phyloP scores from a whole-genome alignment of 176 grass and related monocot species.

The Zizania latifolia region DNA sequence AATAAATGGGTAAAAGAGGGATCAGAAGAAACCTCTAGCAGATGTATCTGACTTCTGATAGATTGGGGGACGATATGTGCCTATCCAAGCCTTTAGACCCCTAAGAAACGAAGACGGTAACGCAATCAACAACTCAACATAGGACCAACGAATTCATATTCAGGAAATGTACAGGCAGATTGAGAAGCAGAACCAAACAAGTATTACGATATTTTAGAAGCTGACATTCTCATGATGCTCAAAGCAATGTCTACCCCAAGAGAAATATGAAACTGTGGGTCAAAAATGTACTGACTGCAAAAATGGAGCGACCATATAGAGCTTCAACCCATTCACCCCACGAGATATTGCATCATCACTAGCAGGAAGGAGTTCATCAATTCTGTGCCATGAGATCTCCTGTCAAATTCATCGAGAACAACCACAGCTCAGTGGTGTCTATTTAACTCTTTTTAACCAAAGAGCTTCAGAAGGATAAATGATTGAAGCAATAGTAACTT shows the following conservation, averaged over 20 bases:
- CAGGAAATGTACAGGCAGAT: neutral
- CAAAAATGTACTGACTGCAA: slow-evolving; percentile 56
- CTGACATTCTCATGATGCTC: neutral
- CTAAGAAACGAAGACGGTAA: slow-evolving; percentile 16
- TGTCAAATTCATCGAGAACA: slow-evolving; percentile 30
- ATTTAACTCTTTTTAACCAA: slow-evolving; percentile 9
- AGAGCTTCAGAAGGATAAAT: neutral
- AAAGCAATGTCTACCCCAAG: neutral
- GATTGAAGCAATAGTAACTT: neutral
- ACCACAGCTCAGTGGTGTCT: neutral
- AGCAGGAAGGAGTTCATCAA: slow-evolving; percentile 90
- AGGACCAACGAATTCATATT: neutral
- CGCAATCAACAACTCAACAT: slow-evolving; percentile 15
- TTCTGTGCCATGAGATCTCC: slow-evolving; percentile 92
- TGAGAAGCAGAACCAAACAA: neutral
- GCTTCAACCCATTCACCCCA: slow-evolving; percentile 78
- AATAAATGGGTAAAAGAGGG: neutral
- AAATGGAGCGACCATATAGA: slow-evolving; percentile 98
- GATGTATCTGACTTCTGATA: slow-evolving; percentile 68
- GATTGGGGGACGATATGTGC: slow-evolving; percentile 32
- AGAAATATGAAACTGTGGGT: neutral
- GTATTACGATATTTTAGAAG: neutral
- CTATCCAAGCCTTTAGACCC: slow-evolving; percentile 74
- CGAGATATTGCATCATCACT: slow-evolving; percentile 74
- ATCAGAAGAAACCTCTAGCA: slow-evolving; percentile 62